Evolutionary conservation across 2,329 filamentous ascomycete species (phyloP).

Genomic region (Aspergillus neotritici): DNA sequence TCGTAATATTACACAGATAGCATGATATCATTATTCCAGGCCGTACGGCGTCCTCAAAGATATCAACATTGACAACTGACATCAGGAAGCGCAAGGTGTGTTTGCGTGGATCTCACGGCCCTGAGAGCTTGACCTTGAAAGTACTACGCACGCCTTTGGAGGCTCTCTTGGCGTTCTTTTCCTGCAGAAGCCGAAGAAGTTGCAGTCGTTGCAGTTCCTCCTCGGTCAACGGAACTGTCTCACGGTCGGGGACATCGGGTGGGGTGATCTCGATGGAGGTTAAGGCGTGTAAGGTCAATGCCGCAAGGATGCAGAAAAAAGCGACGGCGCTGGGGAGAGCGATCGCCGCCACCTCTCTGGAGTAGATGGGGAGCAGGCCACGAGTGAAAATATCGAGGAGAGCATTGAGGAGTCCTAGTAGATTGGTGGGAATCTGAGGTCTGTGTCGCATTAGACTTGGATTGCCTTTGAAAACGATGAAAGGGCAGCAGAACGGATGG

Average conservation of each 20-base stretch:
- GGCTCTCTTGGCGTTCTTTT: conserved; percentile 19
- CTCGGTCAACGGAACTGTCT: conserved; percentile 23
- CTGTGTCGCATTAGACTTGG: conserved; percentile 9
- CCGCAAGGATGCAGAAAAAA: conserved; percentile 23
- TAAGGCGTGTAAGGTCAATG: conserved; percentile 22
- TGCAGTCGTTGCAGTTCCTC: conserved; percentile 39
- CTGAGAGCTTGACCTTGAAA: conserved; percentile 24
- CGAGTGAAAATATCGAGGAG: conserved; percentile 29
- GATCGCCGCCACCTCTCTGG: conserved; percentile 22
- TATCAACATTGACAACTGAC: conserved; percentile 3
- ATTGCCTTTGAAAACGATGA: not conserved
- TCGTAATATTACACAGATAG: not conserved
- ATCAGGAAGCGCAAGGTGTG: not conserved
- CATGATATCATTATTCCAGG: not conserved
- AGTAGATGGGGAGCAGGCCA: conserved; percentile 21
- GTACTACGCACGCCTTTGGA: conserved; percentile 20
- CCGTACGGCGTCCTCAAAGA: no score
- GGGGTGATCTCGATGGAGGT: conserved; percentile 7
- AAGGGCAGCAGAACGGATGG: not conserved
- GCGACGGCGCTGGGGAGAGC: conserved; percentile 25
- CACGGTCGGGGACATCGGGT: conserved; percentile 4
- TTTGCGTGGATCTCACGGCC: conserved; percentile 6
- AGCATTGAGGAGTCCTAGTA: conserved; percentile 30
- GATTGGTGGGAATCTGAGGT: conserved; percentile 22
- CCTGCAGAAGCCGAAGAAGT: conserved; percentile 31